Evolutionary conservation across 495 filamentous ascomycete species (phyloP), one percentile per base, ranked within the genome.

Genomic region (Xylaria cubensis): DNA sequence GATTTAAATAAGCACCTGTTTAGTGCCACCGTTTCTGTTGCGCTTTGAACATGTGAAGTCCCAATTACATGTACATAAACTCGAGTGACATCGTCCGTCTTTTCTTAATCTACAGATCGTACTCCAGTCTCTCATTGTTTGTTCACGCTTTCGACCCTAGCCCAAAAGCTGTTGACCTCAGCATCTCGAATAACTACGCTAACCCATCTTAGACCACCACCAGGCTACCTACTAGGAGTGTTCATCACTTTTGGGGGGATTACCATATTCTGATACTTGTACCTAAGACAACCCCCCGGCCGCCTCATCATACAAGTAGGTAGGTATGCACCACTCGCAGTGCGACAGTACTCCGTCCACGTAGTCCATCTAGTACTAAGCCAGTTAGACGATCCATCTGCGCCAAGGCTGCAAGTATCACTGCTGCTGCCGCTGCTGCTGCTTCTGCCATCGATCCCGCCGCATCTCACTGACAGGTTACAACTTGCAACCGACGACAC

Each of bases 381-480:
- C 64, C 21, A 74, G 77, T 76, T 79, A 79, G 75, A 71, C 66
- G 61, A 53, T 53, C 59, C 63, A 48, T 64, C 73, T 74, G 67
- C 63, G 75, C 77, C 75, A 77, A 79, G 77, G 32, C 64, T 74
- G 69, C 58, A 67, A 44, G 68, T 58, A 72, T 46, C 39, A 2
- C 39, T 42, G 69, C 53, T 72, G 63, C 69, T 21, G 51, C 70
- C 67, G 53, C 63, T 29, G 58, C 69, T 21, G 69, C 63, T 72
- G 63, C 69, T 21, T 63, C 70, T 72, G 63, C 63, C 50, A 72
- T 51, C 63, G 70, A 72, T 67, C 63, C 70, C 70, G 70, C 69
- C 61, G 61, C 70, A 51, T 59, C 62, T 70, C 42, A 44, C 50
- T 36, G 65, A 19, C 50, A 29, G 36, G 41, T 50, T 50, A 65